Percentiles rank a stretch among this genome's conserved stretches.
phyloP scores from a whole-genome alignment of 257 asterid species.

The Primulina huaijiensis region DNA sequence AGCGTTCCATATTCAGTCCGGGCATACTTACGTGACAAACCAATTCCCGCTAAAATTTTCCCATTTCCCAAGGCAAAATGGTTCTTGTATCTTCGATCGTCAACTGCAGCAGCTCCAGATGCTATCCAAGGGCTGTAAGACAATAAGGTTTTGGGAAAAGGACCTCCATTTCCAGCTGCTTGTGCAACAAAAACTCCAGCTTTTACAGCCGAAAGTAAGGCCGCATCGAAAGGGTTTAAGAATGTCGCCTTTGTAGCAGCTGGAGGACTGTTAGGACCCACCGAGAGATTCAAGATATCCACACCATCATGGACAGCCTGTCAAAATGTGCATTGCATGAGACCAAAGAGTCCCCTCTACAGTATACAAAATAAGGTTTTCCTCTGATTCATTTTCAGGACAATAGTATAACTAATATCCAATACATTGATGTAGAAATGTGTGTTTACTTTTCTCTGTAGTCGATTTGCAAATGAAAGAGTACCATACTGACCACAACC shows the following conservation, averaged over 20 bases:
- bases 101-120: constrained; percentile 98
- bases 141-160: constrained; percentile 81
- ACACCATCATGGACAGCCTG: constrained; percentile 99
- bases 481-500: not conserved
- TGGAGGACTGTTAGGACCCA: constrained; percentile 98
- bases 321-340: constrained; percentile 30
- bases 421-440: not conserved
- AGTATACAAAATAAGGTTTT: constrained; percentile 8
- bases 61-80: constrained; percentile 90
- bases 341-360: constrained; percentile 13
- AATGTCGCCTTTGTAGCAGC: constrained; percentile 90
- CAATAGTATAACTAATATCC: not conserved
- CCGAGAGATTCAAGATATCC: constrained; percentile 91
- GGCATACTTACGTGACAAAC: constrained; percentile 83
- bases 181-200: constrained; percentile 97
- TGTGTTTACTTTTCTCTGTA: too few relatives aligned
- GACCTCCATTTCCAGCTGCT: constrained; percentile 99
- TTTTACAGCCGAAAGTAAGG: constrained; percentile 93
- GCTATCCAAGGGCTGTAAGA: constrained; percentile 99
- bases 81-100: constrained; percentile 94
- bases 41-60: constrained; percentile 73
- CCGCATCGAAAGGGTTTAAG: constrained; percentile 88
- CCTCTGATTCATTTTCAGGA: not conserved
- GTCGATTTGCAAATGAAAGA: not conserved
- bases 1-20: not conserved